A percentile compares a stretch with the other conserved stretches of the same genome.
phyloP scores from a whole-genome alignment of 352 stramenopile species.

The Phytophthora pini region DNA sequence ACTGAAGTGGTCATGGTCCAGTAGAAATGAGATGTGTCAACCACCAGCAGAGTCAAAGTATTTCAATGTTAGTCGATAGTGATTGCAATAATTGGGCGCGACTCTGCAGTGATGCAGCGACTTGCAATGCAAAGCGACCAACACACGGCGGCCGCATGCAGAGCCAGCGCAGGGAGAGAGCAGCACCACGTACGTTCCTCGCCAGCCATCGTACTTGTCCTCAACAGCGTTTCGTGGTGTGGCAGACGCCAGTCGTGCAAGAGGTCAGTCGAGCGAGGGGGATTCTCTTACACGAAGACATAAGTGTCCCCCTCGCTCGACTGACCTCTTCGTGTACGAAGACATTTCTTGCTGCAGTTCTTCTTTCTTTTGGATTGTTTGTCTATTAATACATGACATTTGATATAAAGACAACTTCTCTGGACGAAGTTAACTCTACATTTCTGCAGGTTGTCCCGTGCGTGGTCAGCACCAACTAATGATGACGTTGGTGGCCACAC shows the following conservation, averaged over 20 bases:
- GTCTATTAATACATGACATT: no score
- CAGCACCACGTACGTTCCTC: slow-evolving; percentile 36
- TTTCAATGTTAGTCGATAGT: slow-evolving; percentile 15
- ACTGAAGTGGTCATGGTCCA: slow-evolving; percentile 23
- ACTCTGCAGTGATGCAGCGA: background rate
- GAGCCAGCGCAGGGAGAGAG: slow-evolving; percentile 15
- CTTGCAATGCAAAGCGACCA: slow-evolving; percentile 1
- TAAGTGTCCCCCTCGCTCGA: no score
- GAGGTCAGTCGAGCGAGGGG: no score
- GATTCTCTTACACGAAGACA: no score
- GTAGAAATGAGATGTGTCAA: slow-evolving; percentile 2
- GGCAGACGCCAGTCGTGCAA: slow-evolving; percentile 1
- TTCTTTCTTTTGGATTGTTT: no score
- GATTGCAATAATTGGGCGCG: background rate
- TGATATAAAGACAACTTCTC: no score
- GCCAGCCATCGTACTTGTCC: slow-evolving; percentile 36
- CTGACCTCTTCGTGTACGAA: no score
- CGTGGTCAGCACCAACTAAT: no score
- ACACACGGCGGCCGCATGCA: background rate
- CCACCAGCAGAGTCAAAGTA: background rate
- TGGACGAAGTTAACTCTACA: no score
- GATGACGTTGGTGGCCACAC: no score
- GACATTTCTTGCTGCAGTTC: no score
- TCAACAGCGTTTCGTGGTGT: slow-evolving; percentile 33
- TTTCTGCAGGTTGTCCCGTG: no score